phyloP scores from a whole-genome alignment of 768 basidiomycete genomes.

The Boletus rubescentipes region DNA sequence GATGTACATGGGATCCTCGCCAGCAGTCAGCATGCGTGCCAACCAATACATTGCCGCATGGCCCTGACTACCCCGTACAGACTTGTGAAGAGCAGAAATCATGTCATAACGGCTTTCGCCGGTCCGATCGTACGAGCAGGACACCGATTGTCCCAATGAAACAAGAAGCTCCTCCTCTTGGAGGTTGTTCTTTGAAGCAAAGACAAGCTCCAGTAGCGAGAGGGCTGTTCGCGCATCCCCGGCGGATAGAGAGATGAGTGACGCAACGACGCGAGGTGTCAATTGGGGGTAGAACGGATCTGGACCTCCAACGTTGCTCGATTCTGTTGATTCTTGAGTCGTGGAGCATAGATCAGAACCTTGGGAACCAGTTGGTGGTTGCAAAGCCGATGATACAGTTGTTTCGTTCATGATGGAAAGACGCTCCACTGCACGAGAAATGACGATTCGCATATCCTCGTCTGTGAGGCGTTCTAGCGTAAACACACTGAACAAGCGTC shows the following conservation, averaged over 20 bases:
- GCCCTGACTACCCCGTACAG: conserved; percentile 72
- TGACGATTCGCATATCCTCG: conserved; percentile 55
- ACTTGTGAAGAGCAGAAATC: conserved; percentile 85
- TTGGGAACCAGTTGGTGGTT: conserved; percentile 18
- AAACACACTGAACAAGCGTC: conserved; percentile 57
- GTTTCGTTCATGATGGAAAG: conserved; percentile 22
- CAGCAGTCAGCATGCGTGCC: conserved; percentile 76
- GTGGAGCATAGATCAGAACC: conserved; percentile 15
- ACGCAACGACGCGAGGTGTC: conserved; percentile 45
- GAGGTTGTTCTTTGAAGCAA: conserved; percentile 42
- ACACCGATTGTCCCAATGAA: conserved; percentile 60
- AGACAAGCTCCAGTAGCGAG: conserved; percentile 70
- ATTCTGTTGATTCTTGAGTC: conserved; percentile 19
- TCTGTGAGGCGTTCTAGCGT: conserved; percentile 67
- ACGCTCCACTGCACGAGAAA: conserved; percentile 51
- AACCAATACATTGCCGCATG: conserved; percentile 87
- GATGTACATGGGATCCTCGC: conserved; percentile 80
- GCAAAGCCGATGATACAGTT: background rate
- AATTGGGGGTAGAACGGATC: conserved; percentile 38
- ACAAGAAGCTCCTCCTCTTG: conserved; percentile 52
- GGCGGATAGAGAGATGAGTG: conserved; percentile 51
- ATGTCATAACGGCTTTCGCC: conserved; percentile 79
- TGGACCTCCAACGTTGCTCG: conserved; percentile 13
- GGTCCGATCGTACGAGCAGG: conserved; percentile 68
- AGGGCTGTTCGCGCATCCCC: conserved; percentile 81